These are phyloP conservation scores for Suillus alpinus DNA, from an alignment of 768 basidiomycete species.

Conservation along the genomic window DNA sequence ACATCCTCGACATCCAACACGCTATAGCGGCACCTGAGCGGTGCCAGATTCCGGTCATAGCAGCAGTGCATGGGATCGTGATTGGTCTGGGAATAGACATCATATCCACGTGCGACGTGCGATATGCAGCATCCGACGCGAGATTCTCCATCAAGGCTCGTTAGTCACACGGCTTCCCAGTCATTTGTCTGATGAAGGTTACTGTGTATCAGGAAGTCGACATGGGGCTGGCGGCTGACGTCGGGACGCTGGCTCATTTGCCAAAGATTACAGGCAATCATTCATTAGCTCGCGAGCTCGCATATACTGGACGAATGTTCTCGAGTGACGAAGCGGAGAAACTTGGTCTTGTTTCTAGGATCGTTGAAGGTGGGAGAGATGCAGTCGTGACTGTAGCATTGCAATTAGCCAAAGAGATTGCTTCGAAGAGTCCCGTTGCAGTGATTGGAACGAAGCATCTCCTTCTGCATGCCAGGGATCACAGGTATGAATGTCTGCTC, in stretches of 20 bases:
- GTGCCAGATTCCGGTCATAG: constrained; percentile 79
- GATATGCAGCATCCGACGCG: constrained; percentile 63
- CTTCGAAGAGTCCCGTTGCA: constrained; percentile 77
- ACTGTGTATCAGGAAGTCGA: constrained; percentile 68
- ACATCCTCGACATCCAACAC: constrained; percentile 61
- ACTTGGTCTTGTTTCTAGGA: constrained; percentile 72
- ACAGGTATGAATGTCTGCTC: constrained; percentile 47
- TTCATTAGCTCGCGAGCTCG: constrained; percentile 70
- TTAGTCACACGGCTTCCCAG: not conserved
- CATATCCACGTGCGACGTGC: constrained; percentile 66
- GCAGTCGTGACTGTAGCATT: constrained; percentile 69
- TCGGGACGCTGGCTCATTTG: constrained; percentile 80
- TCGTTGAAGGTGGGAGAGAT: constrained; percentile 62
- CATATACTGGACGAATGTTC: constrained; percentile 74
- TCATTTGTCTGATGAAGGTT: constrained; percentile 2
- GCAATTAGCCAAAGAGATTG: constrained; percentile 63
- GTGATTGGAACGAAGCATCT: constrained; percentile 75
- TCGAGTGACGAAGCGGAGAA: constrained; percentile 60
- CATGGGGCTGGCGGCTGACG: constrained; percentile 83
- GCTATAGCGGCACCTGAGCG: constrained; percentile 67
- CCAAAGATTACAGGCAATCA: constrained; percentile 77
- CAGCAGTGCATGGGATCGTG: constrained; percentile 71
- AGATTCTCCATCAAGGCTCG: constrained; percentile 72
- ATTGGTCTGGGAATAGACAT: constrained; percentile 82
- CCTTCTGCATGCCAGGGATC: constrained; percentile 75